These are phyloP conservation scores for Penicillium rolfsii DNA, from an alignment of 2,329 filamentous ascomycete species.

Conservation along the genomic window DNA sequence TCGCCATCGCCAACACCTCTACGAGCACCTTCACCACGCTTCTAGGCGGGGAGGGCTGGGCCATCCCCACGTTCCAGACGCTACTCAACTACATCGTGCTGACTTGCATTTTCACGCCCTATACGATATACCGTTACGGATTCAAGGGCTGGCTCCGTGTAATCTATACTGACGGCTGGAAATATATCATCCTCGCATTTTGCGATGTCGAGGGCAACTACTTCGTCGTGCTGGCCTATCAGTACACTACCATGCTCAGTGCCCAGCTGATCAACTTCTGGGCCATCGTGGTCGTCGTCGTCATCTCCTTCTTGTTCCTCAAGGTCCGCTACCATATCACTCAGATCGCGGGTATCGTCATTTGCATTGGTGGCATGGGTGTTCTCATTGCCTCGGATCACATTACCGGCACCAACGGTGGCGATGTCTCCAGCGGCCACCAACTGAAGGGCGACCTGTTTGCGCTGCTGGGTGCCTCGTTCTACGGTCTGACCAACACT, in stretches of 20 bases:
- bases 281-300: constrained; percentile 91
- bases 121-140: constrained; percentile 80
- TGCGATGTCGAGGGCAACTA: constrained; percentile 97
- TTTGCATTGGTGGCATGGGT: constrained; percentile 90
- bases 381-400: constrained; percentile 86
- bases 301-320: constrained; percentile 80
- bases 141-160: constrained; percentile 68
- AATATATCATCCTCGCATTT: constrained; percentile 89
- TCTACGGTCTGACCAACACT: constrained; percentile 89
- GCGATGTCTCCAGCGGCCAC: constrained; percentile 60
- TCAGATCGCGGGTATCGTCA: constrained; percentile 82
- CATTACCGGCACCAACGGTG: constrained; percentile 72
- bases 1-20: constrained; percentile 85
- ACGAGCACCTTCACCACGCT: constrained; percentile 90
- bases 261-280: constrained; percentile 98
- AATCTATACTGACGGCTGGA: constrained; percentile 77
- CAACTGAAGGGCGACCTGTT: constrained; percentile 92
- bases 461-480: constrained; percentile 81
- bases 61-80: constrained; percentile 92
- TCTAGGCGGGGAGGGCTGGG: constrained; percentile 68
- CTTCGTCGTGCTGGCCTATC: constrained; percentile 93
- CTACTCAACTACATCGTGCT: constrained; percentile 93
- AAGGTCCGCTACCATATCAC: constrained; percentile 85
- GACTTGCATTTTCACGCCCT: constrained; percentile 76
- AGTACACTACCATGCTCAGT: constrained; percentile 87